These are phyloP conservation scores for Novakomyces olei DNA, from an alignment of 805 yeast species.

Conservation along the genomic window DNA sequence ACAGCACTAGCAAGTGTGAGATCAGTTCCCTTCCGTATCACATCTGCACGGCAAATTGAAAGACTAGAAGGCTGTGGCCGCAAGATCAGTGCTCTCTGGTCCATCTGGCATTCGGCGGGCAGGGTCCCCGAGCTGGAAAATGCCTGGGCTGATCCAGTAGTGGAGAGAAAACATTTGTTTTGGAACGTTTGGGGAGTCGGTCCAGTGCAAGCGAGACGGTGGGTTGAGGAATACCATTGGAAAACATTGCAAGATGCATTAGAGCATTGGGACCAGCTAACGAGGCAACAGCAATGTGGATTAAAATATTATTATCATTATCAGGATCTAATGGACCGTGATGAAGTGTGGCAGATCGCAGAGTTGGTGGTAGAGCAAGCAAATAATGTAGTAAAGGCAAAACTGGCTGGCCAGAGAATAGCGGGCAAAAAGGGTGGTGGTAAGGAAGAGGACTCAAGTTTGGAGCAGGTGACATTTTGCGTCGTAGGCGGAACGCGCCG, in stretches of 20 bases:
- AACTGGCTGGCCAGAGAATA: too few species aligned
- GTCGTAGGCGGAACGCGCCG: conserved; percentile 10
- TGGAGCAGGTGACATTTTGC: conserved; percentile 2
- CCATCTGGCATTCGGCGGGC: conserved; percentile 9
- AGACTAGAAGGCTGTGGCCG: conserved; percentile 10
- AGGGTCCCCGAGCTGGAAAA: conserved; percentile 6
- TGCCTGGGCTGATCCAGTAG: conserved; percentile 2
- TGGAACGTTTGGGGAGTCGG: conserved; percentile 11
- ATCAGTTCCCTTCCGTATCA: conserved; percentile 8
- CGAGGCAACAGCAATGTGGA: conserved; percentile 8
- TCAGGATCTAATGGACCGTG: conserved; percentile 4
- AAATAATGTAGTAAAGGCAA: conserved; percentile 3
- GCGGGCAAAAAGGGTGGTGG: too few species aligned
- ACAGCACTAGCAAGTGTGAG: conserved; percentile 9
- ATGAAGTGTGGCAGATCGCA: conserved; percentile 6
- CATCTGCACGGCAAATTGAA: conserved; percentile 4
- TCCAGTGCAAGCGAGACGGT: conserved; percentile 6
- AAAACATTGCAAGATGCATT: conserved; percentile 7
- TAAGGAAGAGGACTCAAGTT: too few species aligned
- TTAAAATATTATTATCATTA: conserved; percentile 9
- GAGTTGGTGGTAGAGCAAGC: conserved; percentile 2
- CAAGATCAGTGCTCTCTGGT: conserved; percentile 7
- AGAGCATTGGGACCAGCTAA: conserved; percentile 6
- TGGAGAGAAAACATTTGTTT: conserved; percentile 1
- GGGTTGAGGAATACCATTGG: conserved; percentile 9